Percentiles rank a stretch among this genome's conserved stretches.
Evolutionary conservation across 305 asterid species (phyloP).

Genomic region (Fraxinus paxiana): DNA sequence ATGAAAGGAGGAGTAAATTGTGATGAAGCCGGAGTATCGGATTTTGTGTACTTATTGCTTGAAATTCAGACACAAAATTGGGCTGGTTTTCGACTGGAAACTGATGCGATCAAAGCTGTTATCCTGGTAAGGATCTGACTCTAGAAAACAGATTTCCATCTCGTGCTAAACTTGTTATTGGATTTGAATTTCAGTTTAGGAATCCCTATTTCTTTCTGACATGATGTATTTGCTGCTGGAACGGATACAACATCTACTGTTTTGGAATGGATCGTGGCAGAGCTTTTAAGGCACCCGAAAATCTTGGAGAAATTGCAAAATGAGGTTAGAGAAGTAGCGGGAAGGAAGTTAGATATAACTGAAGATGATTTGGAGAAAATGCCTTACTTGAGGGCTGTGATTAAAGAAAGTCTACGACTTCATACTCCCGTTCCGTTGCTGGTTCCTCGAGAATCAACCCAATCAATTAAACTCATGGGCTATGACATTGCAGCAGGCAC

Average conservation of each 20-base stretch:
- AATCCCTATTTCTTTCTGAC: background rate
- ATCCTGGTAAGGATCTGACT: background rate
- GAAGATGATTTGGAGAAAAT: background rate
- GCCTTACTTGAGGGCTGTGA: background rate
- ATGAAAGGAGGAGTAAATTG: background rate
- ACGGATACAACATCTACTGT: background rate
- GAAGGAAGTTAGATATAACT: background rate
- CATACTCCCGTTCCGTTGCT: slow-evolving; percentile 25
- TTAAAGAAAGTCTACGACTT: slow-evolving; percentile 19
- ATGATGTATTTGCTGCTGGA: background rate
- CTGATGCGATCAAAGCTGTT: background rate
- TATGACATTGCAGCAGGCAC: slow-evolving; percentile 22
- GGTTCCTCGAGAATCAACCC: slow-evolving; percentile 9
- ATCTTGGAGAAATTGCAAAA: slow-evolving; percentile 17
- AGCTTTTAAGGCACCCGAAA: background rate
- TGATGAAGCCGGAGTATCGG: background rate
- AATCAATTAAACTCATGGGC: slow-evolving; percentile 15
- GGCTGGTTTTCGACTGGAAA: background rate
- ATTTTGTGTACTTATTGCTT: slow-evolving; percentile 15
- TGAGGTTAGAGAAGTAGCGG: background rate
- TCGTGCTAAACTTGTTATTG: background rate
- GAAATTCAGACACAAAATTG: background rate
- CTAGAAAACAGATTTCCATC: background rate
- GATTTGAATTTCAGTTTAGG: background rate
- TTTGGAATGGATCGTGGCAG: background rate